These are phyloP conservation scores for Curvularia sp. DNA, from an alignment of 2,329 filamentous ascomycete species.

Conservation along the genomic window DNA sequence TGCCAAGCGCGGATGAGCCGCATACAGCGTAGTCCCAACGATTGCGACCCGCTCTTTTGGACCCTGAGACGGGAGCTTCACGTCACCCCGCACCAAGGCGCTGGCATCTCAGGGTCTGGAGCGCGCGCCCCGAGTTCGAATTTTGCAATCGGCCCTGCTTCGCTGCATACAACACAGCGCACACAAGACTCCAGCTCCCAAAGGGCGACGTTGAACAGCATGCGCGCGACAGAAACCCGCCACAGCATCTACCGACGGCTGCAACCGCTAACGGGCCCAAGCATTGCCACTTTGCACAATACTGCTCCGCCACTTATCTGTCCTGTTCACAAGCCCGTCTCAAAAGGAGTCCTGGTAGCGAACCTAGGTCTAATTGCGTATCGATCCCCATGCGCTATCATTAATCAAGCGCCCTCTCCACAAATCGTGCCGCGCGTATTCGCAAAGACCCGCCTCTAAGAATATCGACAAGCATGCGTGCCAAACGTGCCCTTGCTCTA, in stretches of 20 bases:
- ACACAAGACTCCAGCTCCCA: not conserved
- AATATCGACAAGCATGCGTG: conserved; percentile 1
- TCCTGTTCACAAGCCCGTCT: conserved; percentile 5
- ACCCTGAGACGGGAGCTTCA: conserved; percentile 13
- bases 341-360: conserved; percentile 9
- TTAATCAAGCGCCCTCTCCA: conserved; percentile 12
- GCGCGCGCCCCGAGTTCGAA: not conserved
- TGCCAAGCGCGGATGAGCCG: not conserved
- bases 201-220: too few relatives aligned
- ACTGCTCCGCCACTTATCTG: conserved; percentile 3
- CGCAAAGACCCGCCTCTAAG: conserved; percentile 14
- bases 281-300: conserved; percentile 1
- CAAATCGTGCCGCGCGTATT: conserved; percentile 15
- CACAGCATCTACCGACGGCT: not conserved
- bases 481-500: conserved; percentile 14
- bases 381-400: conserved; percentile 11
- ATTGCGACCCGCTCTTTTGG: conserved; percentile 8
- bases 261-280: not conserved
- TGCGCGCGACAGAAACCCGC: not conserved
- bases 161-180: not conserved
- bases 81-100: conserved; percentile 2
- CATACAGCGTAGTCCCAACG: conserved; percentile 1
- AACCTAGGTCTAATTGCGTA: conserved; percentile 17
- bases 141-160: conserved; percentile 1
- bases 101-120: not conserved